Evolutionary conservation across 441 rosid genomes (phyloP).

Genomic region (Biscutella auriculata): DNA sequence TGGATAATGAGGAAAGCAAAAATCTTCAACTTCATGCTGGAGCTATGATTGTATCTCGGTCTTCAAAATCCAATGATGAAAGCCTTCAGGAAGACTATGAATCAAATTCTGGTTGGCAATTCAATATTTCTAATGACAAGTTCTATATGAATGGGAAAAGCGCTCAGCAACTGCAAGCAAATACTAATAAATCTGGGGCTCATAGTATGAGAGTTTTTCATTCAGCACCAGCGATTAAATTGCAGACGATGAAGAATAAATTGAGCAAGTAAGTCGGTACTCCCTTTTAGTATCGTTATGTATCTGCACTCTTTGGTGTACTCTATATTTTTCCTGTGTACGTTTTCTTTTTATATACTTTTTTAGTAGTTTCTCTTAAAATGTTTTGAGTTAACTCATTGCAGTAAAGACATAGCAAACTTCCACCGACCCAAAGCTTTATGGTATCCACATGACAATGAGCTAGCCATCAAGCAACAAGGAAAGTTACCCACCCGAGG

Average conservation of each 20-base stretch:
- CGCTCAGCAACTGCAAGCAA: constrained; percentile 78
- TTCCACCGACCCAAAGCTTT: constrained; percentile 94
- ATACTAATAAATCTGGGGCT: constrained; percentile 59
- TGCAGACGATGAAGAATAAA: constrained; percentile 86
- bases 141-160: constrained; percentile 80
- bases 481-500: constrained; percentile 74
- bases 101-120: constrained; percentile 61
- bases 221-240: constrained; percentile 92
- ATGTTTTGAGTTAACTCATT: constrained; percentile 16
- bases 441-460: constrained; percentile 97
- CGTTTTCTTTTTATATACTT: neutral
- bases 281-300: neutral
- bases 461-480: constrained; percentile 84
- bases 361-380: neutral
- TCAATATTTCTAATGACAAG: constrained; percentile 91
- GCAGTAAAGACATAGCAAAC: constrained; percentile 88
- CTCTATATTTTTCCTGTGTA: neutral
- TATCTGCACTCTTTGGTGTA: constrained; percentile 1
- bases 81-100: constrained; percentile 41
- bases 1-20: constrained; percentile 54
- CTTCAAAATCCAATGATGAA: constrained; percentile 35
- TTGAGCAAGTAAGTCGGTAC: constrained; percentile 83
- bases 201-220: constrained; percentile 81
- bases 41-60: constrained; percentile 72
- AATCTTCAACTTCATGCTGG: constrained; percentile 83